Evolutionary conservation across 225 moss, liverwort and hornwort genomes (phyloP), one percentile per base, ranked within the genome.

Genomic region (Ulota crispa): DNA sequence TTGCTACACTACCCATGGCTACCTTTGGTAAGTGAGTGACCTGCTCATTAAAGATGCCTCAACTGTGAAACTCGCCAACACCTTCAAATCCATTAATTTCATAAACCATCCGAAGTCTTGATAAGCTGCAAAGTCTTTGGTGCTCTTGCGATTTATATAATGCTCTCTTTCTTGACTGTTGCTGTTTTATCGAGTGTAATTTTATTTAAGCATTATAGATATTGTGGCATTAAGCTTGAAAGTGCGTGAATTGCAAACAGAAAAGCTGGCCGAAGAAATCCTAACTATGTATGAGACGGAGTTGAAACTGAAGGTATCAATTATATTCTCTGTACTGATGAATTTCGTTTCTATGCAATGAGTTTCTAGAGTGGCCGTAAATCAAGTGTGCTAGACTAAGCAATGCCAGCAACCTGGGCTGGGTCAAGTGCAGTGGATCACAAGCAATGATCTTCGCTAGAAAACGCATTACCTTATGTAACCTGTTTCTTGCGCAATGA

Each of bases 241-340:
- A 74, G n/a, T 63, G 23, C 54, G 70, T 71, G 83, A 81, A 64
- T 81, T 86, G 73, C 41, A 32, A 37, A 80, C 91, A 97, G 97
- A 99, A 87, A 81, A 80, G 18, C 83, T 99, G 79, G 94, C 92
- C 5, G 88, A 89, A 39, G 94, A 96, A 65, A 79, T 96, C 36
- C 80, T 87, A 43, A 79, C 74, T 64, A 99, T 99, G 99, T 99
- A 90, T 82, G 87, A 94, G 73, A 81, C 83, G 83, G 99, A 99
- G 89, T 87, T 99, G 65, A 94, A 91, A 84, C 69, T 99, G 16
- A 98, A 98, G 92, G 97, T 89, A 87, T 67, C 37, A 61, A 34
- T 21, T 61, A 50, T 63, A 27, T 54, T 72, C 27, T 45, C 34
- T 54, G 53, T n/a, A 34, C 41, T 60, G 19, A 24, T 64, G 20